A percentile compares a stretch with the other conserved stretches of the same genome.
phyloP scores from a whole-genome alignment of 148 eudicot species.

The Chenopodium berlandieri region DNA sequence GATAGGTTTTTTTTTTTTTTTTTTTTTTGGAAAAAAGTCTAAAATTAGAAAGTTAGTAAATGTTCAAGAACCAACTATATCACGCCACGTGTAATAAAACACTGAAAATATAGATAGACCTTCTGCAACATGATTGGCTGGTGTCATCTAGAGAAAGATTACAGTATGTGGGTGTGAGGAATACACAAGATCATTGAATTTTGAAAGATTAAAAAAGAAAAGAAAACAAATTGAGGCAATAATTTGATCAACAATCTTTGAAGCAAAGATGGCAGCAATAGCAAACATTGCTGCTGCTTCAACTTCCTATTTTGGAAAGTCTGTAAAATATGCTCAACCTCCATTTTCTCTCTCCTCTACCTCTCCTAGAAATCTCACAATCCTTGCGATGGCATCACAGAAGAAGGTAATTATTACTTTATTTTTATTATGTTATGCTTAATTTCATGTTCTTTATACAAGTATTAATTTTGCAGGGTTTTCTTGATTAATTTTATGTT shows the following conservation, averaged over 20 bases:
- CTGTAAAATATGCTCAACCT: conserved; percentile 19
- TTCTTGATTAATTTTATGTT: too few species aligned
- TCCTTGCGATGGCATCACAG: conserved; percentile 81
- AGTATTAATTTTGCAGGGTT: too few species aligned
- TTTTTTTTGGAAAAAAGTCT: too few species aligned
- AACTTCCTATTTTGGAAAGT: conserved; percentile 3
- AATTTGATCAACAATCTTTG: not conserved
- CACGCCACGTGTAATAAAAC: conserved; percentile 30
- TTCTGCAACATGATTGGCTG: conserved; percentile 16
- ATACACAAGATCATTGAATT: not conserved
- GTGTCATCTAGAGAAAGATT: conserved; percentile 9
- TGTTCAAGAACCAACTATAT: not conserved
- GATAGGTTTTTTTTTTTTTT: too few species aligned
- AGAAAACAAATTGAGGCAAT: not conserved
- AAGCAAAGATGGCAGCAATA: conserved; percentile 26
- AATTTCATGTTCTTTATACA: not conserved
- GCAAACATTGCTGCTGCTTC: conserved; percentile 16
- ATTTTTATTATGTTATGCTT: too few species aligned
- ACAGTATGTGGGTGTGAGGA: not conserved
- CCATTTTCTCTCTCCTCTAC: conserved; percentile 28
- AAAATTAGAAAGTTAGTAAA: too few species aligned
- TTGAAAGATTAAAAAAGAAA: not conserved
- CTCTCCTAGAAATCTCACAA: conserved; percentile 32
- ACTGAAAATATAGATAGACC: conserved; percentile 5
- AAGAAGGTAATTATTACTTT: conserved; percentile 53